Conservation (phyloP, 2,329 filamentous ascomycete species). For the Thielaviopsis populi region DNA sequence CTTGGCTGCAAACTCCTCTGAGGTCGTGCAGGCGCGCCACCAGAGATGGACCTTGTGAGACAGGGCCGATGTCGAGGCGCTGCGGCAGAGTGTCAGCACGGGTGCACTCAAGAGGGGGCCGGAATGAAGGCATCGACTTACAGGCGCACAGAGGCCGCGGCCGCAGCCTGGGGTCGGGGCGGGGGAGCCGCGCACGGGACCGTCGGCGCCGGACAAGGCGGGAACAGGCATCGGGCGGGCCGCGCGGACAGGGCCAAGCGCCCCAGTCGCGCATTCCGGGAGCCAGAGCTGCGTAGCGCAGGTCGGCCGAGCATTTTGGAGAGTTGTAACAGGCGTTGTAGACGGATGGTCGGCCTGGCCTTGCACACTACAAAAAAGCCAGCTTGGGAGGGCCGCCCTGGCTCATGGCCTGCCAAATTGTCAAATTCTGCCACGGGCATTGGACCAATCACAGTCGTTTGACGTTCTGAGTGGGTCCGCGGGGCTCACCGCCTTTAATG, state of each 20-base stretch:
- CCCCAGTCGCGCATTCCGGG: neutral
- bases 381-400: neutral
- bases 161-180: neutral
- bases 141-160: conserved; percentile 3
- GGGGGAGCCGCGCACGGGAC: neutral
- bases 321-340: neutral
- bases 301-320: conserved; percentile 10
- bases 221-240: neutral
- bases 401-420: neutral
- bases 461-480: conserved; percentile 6
- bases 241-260: neutral
- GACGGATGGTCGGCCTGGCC: neutral
- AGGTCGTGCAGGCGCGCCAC: conserved; percentile 14
- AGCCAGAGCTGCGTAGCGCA: conserved; percentile 3
- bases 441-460: neutral
- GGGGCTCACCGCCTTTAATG: conserved; percentile 9
- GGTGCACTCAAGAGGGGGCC: neutral
- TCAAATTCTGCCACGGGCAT: neutral
- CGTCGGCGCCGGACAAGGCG: neutral
- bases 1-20: conserved; percentile 11
- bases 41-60: conserved; percentile 6
- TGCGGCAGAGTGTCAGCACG: neutral
- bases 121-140: neutral
- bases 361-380: neutral
- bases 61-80: conserved; percentile 5